Conservation (phyloP, 2,329 filamentous ascomycete species). For the Apiospora marii region DNA sequence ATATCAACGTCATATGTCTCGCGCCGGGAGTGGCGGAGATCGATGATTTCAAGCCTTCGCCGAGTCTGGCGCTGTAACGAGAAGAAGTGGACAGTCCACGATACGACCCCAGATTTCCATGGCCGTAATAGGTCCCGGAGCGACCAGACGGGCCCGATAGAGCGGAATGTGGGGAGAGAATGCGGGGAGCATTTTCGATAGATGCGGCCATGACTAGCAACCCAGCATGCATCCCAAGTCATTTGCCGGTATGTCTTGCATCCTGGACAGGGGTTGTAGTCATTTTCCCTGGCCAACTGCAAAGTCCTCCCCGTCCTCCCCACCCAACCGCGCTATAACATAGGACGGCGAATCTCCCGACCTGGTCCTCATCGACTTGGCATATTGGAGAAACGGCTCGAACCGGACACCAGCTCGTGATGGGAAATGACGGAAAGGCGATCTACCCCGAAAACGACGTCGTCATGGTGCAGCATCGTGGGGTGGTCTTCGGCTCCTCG, state of each 20-base stretch:
- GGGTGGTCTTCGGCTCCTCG: not conserved
- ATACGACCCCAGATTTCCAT: not conserved
- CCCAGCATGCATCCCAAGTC: not conserved
- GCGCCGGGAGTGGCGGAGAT: not conserved
- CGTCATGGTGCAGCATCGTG: conserved; percentile 10
- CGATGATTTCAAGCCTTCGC: not conserved
- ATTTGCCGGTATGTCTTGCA: conserved; percentile 9
- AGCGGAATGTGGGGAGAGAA: conserved; percentile 20
- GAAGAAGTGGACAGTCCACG: not conserved
- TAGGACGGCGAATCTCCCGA: not conserved
- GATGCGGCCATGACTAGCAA: not conserved
- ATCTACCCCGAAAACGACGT: not conserved
- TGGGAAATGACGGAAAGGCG: not conserved
- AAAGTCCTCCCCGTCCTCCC: not conserved
- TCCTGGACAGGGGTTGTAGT: conserved; percentile 7
- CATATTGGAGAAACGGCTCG: conserved; percentile 3
- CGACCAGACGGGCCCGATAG: not conserved
- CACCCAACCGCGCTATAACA: not conserved
- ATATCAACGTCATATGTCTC: not conserved
- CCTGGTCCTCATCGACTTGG: conserved; percentile 5
- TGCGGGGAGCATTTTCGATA: not conserved
- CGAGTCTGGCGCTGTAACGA: not conserved
- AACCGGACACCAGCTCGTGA: conserved; percentile 1
- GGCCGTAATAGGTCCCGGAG: conserved; percentile 11
- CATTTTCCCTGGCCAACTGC: not conserved